A percentile compares a stretch with the other conserved stretches of the same genome.
Conservation (phyloP, 352 stramenopile species). For the Globisporangium alternatum region DNA sequence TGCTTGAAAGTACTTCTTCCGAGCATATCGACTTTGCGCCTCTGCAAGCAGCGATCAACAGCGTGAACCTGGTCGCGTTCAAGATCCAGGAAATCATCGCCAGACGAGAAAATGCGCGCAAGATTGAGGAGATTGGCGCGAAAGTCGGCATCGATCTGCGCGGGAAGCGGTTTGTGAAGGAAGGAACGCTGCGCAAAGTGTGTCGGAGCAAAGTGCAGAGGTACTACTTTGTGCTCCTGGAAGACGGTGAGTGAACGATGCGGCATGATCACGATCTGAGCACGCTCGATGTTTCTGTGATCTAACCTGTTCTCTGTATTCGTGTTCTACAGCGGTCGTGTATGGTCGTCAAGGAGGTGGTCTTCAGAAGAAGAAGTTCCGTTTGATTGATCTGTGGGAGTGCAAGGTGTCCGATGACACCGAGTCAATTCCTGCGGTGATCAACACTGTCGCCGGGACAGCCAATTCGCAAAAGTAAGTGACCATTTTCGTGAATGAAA, state of each 20-base stretch:
- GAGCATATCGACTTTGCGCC: slow-evolving; percentile 75
- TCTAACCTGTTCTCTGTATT: neutral
- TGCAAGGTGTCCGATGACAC: slow-evolving; percentile 74
- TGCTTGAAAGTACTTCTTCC: slow-evolving; percentile 58
- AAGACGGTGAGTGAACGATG: slow-evolving; percentile 58
- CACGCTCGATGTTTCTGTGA: neutral
- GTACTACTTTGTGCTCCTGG: slow-evolving; percentile 84
- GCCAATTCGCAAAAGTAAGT: slow-evolving; percentile 64
- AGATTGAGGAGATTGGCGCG: slow-evolving; percentile 53
- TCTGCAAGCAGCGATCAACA: slow-evolving; percentile 69
- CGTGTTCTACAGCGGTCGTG: slow-evolving; percentile 43
- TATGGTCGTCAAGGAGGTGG: slow-evolving; percentile 57
- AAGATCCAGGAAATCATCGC: slow-evolving; percentile 84
- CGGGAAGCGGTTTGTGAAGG: slow-evolving; percentile 63
- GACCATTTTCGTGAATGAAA: neutral
- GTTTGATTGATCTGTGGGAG: slow-evolving; percentile 73
- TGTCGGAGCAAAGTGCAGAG: slow-evolving; percentile 79
- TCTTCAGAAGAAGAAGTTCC: slow-evolving; percentile 82
- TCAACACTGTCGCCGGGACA: slow-evolving; percentile 45
- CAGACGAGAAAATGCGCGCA: slow-evolving; percentile 59
- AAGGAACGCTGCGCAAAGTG: slow-evolving; percentile 83
- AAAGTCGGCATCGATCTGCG: slow-evolving; percentile 70
- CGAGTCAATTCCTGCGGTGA: slow-evolving; percentile 62
- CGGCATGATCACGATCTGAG: neutral
- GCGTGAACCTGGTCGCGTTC: slow-evolving; percentile 66